Base-by-base conservation (phyloP, 225 moss, liverwort and hornwort species). In the Sphagnum contortum region DNA sequence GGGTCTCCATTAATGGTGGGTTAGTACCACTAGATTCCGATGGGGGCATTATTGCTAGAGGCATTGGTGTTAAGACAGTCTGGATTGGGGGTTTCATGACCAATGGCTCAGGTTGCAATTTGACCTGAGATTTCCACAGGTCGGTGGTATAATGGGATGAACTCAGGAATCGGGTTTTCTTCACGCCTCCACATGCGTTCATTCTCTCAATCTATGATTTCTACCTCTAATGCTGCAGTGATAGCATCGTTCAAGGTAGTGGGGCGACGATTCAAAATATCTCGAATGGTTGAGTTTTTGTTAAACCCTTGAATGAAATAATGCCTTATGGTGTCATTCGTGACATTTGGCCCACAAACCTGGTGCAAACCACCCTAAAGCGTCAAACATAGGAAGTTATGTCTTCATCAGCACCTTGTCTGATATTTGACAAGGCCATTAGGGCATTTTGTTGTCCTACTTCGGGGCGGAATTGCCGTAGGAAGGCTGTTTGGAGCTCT, bases 221-320 rank as follows among this genome's bases (percentile, higher is more conserved):
- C 56, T 0, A 66, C 56, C 3, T 14, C 7, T 9, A 4, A 5
- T 8, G 66, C 45, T 5, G 12, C 56, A 3, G 0, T 47, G n/a
- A 46, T 44, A n/a, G 66, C 66, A 2, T 66, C 55, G 1, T 6
- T 13, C 2, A 66, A 3, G 4, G 7, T 54, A 3, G 12, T 44
- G 8, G 45, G 66, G 5, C 10, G 47, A 0, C 55, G 46, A 47
- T 44, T 56, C 2, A 66, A 57, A 3, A 66, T 47, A 3, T 66
- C 66, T 0, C 55, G 45, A 5, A 66, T 66, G 0, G 66, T 66
- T 0, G 6, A 3, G 3, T 66, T 45, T 45, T 66, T 66, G 66
- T 56, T 56, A 3, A 66, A 66, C 7, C 55, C 55, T 57, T 66
- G 45, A 6, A 55, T 66, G 3, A 66, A 66, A 44, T 66, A 66